These are phyloP conservation scores for Podochytrium sp. DNA, from an alignment of 192 early-diverging fungal species.

Conservation along the genomic window DNA sequence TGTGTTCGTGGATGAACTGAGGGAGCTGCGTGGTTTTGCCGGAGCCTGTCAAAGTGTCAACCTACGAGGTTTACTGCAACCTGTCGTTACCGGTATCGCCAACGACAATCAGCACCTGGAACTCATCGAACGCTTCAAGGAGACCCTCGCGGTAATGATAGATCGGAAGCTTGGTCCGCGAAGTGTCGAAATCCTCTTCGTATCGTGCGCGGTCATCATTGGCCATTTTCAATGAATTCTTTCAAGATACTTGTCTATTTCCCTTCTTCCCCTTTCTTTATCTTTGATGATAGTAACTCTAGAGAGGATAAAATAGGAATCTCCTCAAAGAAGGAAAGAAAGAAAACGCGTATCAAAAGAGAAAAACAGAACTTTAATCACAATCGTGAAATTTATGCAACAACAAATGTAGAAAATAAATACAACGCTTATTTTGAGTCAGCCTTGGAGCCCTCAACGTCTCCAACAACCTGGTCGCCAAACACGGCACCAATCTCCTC, in stretches of 20 bases:
- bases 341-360: no score
- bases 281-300: no score
- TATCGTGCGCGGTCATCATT: not conserved
- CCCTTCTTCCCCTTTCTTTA: no score
- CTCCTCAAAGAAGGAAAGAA: no score
- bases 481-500: slow-evolving; percentile 89
- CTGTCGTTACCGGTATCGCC: slow-evolving; percentile 48
- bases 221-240: no score
- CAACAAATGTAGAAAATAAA: no score
- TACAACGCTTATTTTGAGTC: no score
- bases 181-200: not conserved
- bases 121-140: slow-evolving; percentile 43
- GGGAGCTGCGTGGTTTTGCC: slow-evolving; percentile 91
- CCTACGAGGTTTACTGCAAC: not conserved
- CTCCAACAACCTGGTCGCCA: not conserved
- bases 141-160: slow-evolving; percentile 57
- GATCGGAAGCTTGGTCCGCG: slow-evolving; percentile 51
- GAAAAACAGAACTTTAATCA: no score
- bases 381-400: no score
- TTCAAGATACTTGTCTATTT: no score
- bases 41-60: slow-evolving; percentile 36
- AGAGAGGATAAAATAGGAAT: no score
- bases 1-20: slow-evolving; percentile 59
- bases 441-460: no score
- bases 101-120: slow-evolving; percentile 54